These are phyloP conservation scores for Calycina marina DNA, from an alignment of 2,329 filamentous ascomycete genomes.

Conservation along the genomic window DNA sequence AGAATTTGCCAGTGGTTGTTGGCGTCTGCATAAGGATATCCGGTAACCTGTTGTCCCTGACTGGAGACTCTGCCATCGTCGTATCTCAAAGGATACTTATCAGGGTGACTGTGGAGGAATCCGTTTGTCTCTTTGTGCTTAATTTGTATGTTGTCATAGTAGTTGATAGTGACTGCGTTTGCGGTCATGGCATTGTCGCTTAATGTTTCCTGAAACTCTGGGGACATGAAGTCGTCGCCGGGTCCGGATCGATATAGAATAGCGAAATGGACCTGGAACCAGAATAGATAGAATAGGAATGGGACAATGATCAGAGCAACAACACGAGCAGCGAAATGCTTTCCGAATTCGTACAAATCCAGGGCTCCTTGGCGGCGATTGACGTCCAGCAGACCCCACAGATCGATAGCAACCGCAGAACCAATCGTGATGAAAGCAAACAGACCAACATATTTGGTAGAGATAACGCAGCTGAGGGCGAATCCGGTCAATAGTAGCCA, in stretches of 20 bases:
- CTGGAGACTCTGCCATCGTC: constrained; percentile 95
- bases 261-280: constrained; percentile 98
- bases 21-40: constrained; percentile 95
- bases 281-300: constrained; percentile 97
- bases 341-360: constrained; percentile 62
- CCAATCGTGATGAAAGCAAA: constrained; percentile 98
- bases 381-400: constrained; percentile 88
- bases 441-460: constrained; percentile 91
- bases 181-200: constrained; percentile 88
- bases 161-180: constrained; percentile 74
- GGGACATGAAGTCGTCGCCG: constrained; percentile 97
- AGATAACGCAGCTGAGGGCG: constrained; percentile 90
- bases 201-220: constrained; percentile 93
- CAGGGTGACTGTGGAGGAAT: constrained; percentile 85
- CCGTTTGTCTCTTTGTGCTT: constrained; percentile 96
- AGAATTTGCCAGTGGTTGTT: constrained; percentile 98
- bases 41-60: constrained; percentile 95
- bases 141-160: constrained; percentile 76
- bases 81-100: constrained; percentile 83
- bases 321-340: constrained; percentile 82
- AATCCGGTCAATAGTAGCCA: constrained; percentile 95
- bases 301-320: constrained; percentile 78
- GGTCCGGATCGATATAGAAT: constrained; percentile 80
- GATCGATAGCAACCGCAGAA: constrained; percentile 80
- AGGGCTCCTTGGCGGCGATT: constrained; percentile 74